Percentiles rank a stretch among this genome's conserved stretches.
Evolutionary conservation across 106 monocot species (phyloP).

Genomic region (Xerophyta viscosa): DNA sequence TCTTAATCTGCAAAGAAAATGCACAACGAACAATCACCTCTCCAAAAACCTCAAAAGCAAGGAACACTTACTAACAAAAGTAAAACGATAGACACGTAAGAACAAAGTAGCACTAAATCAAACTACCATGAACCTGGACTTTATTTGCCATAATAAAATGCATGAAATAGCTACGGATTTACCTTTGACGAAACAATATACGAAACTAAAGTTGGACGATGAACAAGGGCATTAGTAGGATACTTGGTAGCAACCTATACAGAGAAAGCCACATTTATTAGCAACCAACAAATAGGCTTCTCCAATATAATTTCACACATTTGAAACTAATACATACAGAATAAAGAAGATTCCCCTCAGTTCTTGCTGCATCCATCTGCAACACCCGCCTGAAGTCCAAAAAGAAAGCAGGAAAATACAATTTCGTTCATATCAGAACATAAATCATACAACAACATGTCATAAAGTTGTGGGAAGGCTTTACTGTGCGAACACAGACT

Average conservation of each 20-base stretch:
- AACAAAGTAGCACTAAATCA: too few species aligned
- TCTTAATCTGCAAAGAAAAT: slow-evolving; percentile 54
- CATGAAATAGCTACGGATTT: too few species aligned
- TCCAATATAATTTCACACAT: too few species aligned
- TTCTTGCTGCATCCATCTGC: slow-evolving; percentile 59
- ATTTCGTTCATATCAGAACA: too few species aligned
- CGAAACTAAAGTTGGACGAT: slow-evolving; percentile 57
- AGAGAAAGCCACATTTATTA: not conserved
- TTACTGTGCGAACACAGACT: too few species aligned
- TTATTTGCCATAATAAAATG: not conserved
- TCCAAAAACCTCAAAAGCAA: not conserved
- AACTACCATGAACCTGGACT: not conserved
- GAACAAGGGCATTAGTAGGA: slow-evolving; percentile 72
- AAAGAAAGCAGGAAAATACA: too few species aligned
- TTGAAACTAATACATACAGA: slow-evolving; percentile 31
- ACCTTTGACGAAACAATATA: slow-evolving; percentile 82
- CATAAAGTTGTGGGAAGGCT: too few species aligned
- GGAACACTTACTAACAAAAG: too few species aligned
- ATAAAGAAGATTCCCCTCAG: slow-evolving; percentile 83
- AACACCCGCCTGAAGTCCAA: slow-evolving; percentile 60
- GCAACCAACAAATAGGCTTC: too few species aligned
- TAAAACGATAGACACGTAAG: too few species aligned
- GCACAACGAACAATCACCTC: not conserved
- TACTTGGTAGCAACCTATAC: slow-evolving; percentile 78
- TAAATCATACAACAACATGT: too few species aligned